Evolutionary conservation across 495 filamentous ascomycete genomes (phyloP).

Genomic region (Glarea lozoyensis): DNA sequence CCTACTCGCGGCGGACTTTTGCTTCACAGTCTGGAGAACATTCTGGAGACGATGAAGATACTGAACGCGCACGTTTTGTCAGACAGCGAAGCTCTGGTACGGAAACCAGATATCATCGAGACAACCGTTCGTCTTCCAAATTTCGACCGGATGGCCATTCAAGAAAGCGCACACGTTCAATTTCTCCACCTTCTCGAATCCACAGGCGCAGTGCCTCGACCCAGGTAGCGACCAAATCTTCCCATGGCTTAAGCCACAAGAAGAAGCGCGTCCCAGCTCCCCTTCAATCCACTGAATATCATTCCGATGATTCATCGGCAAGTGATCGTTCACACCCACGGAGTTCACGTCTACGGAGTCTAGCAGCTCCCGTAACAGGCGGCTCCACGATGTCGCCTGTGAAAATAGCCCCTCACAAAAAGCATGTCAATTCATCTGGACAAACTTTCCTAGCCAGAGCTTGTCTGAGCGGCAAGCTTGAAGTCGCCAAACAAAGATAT

Average conservation of each 20-base stretch:
- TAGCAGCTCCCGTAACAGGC: conserved; percentile 47
- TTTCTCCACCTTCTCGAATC: conserved; percentile 49
- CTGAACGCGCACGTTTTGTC: not conserved
- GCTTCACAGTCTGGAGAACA: conserved; percentile 14
- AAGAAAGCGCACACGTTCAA: conserved; percentile 43
- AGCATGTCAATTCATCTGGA: conserved; percentile 76
- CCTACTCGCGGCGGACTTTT: conserved; percentile 10
- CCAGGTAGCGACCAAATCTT: conserved; percentile 35
- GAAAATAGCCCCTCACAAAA: conserved; percentile 63
- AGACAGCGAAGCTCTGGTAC: conserved; percentile 18
- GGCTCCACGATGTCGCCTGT: conserved; percentile 53
- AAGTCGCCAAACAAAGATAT: conserved; percentile 56
- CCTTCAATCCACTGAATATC: conserved; percentile 56
- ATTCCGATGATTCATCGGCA: conserved; percentile 65
- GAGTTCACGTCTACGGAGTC: conserved; percentile 53
- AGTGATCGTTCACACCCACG: conserved; percentile 63
- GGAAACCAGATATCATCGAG: conserved; percentile 13
- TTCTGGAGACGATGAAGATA: conserved; percentile 19
- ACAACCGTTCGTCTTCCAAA: conserved; percentile 8
- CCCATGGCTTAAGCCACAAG: conserved; percentile 45
- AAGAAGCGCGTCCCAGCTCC: conserved; percentile 49
- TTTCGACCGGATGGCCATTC: conserved; percentile 4
- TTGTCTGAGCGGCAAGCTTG: conserved; percentile 67
- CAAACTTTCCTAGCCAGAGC: conserved; percentile 78
- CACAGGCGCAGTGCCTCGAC: conserved; percentile 60